Evolutionary conservation across 208 protist genomes (phyloP).

Genomic region (Herpetomonas muscarum): DNA sequence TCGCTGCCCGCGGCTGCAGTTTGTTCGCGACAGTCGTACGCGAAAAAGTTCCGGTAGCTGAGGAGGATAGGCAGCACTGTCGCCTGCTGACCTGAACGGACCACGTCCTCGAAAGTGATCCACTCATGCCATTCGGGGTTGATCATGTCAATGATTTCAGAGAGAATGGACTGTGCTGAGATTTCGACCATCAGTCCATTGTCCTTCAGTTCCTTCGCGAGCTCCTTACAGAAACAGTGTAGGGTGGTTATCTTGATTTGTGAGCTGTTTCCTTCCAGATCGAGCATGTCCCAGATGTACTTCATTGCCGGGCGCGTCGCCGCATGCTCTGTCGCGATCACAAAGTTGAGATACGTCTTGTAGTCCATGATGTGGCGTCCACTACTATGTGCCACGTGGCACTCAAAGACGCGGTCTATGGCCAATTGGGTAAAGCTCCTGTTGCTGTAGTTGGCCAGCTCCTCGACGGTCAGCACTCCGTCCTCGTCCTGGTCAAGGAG

Average conservation of each 20-base stretch:
- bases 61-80: conserved; percentile 82
- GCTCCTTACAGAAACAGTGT: conserved; percentile 83
- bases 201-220: conserved; percentile 62
- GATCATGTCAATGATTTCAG: conserved; percentile 90
- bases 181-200: conserved; percentile 81
- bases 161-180: conserved; percentile 73
- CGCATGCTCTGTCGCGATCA: conserved; percentile 87
- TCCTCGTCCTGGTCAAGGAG: conserved; percentile 80
- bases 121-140: conserved; percentile 84
- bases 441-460: conserved; percentile 80
- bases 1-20: conserved; percentile 73
- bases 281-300: conserved; percentile 86
- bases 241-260: conserved; percentile 62
- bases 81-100: conserved; percentile 71
- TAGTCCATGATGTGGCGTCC: conserved; percentile 86
- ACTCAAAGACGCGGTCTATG: conserved; percentile 86
- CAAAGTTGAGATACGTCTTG: conserved; percentile 92
- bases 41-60: conserved; percentile 84
- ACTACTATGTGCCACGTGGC: conserved; percentile 75
- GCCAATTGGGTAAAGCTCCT: conserved; percentile 78
- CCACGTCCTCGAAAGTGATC: conserved; percentile 77
- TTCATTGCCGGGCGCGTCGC: conserved; percentile 69
- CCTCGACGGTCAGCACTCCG: conserved; percentile 74
- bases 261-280: conserved; percentile 63
- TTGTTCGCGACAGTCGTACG: conserved; percentile 88